Evolutionary conservation across 1,284 basidiomycete species (phyloP), one percentile per base, ranked within the genome.

Genomic region (Puccinia brachypodii): DNA sequence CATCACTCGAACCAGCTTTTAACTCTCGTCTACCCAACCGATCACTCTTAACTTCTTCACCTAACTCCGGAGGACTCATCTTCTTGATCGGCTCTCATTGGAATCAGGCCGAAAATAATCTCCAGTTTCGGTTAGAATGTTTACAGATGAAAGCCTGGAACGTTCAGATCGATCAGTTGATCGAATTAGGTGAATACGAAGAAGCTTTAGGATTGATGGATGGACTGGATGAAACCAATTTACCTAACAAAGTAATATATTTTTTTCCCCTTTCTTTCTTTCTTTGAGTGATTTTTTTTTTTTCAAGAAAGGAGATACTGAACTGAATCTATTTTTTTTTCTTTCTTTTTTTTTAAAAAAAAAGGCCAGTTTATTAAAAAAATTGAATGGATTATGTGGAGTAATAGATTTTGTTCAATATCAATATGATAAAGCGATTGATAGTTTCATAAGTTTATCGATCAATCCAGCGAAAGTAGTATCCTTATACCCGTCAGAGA

Each of bases 381-480:
- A 84, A 76, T 82, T 86, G 38, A 74, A 89, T 94, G 42, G 90
- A 92, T 83, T 85, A 3, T 83, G 84, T 58, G 95, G 94, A 0
- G 91, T 97, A 0, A 88, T 92, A 0, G 90, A 92, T 77, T 95
- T 96, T 86, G 90, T 90, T 3, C 87, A 89, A 8, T 89, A 89
- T 19, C 89, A 91, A 77, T 95, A 90, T 84, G 91, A 93, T 83
- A 88, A 89, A 19, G 96, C 96, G 0, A 92, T 98, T 80, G 92
- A 96, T 85, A 90, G 91, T 0, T 96, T 99, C 86, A 90, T 96
- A 73, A 90, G 92, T 60, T 90, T 96, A 64, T 93, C 98, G 84
- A 89, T 94, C 83, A 96, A 97, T 85, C 96, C 96, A 0, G 94
- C 95, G 1, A 94, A 96, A 85, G 94, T 99, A 0, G 90, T 99